A percentile compares a stretch with the other conserved stretches of the same genome.
Conservation (phyloP, 2,329 filamentous ascomycete genomes). For the Harringtonia aguacate region DNA sequence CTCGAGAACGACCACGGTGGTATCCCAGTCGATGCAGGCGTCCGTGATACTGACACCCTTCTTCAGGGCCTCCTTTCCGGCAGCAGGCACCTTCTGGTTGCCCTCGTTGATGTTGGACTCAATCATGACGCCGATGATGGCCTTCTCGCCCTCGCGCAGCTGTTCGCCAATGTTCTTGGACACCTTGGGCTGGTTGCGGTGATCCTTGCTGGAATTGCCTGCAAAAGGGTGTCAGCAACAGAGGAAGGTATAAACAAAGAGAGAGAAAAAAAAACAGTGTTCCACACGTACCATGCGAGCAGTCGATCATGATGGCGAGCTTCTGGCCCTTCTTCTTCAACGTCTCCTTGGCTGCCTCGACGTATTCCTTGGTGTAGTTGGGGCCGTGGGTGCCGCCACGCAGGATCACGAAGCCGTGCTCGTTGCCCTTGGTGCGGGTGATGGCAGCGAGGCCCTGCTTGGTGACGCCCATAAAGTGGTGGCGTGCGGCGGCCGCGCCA, state of each 20-base stretch:
- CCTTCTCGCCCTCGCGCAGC: slow-evolving; percentile 74
- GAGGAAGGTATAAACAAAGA: no score
- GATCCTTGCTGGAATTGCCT: slow-evolving; percentile 96
- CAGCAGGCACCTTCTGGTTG: slow-evolving; percentile 76
- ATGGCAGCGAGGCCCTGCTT: slow-evolving; percentile 96
- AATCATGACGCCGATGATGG: slow-evolving; percentile 95
- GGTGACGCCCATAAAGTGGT: slow-evolving; percentile 98
- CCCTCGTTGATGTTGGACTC: slow-evolving; percentile 94
- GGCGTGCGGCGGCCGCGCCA: slow-evolving; percentile 70
- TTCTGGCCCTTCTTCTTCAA: slow-evolving; percentile 74
- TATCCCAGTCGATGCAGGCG: slow-evolving; percentile 91
- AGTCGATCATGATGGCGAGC: slow-evolving; percentile 94
- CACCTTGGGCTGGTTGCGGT: slow-evolving; percentile 93
- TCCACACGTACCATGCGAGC: slow-evolving; percentile 65
- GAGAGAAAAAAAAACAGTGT: not conserved
- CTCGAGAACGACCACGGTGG: slow-evolving; percentile 70
- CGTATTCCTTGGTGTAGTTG: slow-evolving; percentile 83
- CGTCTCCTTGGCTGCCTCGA: slow-evolving; percentile 65
- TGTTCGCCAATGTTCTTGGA: slow-evolving; percentile 74
- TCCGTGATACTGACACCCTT: slow-evolving; percentile 93
- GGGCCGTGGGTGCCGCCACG: slow-evolving; percentile 85
- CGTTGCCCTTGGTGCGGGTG: slow-evolving; percentile 84
- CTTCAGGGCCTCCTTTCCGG: slow-evolving; percentile 68
- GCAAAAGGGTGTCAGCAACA: no score
- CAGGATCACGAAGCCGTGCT: slow-evolving; percentile 95